Evolutionary conservation across 2,329 filamentous ascomycete genomes (phyloP).

Genomic region (Tolypocladium cylindrosporum): DNA sequence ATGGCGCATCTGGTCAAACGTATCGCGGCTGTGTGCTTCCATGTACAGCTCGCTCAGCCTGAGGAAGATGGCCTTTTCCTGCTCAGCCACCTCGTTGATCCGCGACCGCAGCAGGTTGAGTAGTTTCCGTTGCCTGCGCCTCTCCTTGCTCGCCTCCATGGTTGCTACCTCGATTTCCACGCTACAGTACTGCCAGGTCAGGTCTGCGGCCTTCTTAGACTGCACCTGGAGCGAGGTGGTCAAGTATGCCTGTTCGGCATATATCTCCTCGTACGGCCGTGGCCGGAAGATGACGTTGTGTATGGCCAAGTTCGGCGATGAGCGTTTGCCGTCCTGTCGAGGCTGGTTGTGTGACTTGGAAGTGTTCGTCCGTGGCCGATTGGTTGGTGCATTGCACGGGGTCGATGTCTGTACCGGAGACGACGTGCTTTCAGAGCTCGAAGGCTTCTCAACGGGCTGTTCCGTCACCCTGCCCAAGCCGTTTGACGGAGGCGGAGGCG

Average conservation of each 20-base stretch:
- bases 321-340: background rate
- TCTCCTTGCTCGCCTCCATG: conserved; percentile 12
- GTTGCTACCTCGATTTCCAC: conserved; percentile 23
- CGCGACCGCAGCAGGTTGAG: conserved; percentile 29
- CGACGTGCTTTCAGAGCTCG: background rate
- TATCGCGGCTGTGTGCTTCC: conserved; percentile 35
- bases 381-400: background rate
- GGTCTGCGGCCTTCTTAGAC: conserved; percentile 21
- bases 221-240: conserved; percentile 28
- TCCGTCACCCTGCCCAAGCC: no score
- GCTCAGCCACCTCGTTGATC: conserved; percentile 32
- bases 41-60: conserved; percentile 39
- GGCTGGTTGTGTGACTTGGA: background rate
- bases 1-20: conserved; percentile 23
- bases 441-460: background rate
- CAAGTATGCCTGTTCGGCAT: conserved; percentile 37
- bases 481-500: background rate
- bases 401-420: background rate
- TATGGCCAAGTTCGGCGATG: background rate
- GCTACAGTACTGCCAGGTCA: conserved; percentile 27
- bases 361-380: background rate
- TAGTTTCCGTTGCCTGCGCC: conserved; percentile 28
- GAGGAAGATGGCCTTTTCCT: conserved; percentile 33
- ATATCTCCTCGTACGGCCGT: conserved; percentile 30
- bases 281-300: conserved; percentile 20